These are phyloP conservation scores for Cutaneotrichosporon dermatis DNA, from an alignment of 1,284 basidiomycete species.

Conservation along the genomic window DNA sequence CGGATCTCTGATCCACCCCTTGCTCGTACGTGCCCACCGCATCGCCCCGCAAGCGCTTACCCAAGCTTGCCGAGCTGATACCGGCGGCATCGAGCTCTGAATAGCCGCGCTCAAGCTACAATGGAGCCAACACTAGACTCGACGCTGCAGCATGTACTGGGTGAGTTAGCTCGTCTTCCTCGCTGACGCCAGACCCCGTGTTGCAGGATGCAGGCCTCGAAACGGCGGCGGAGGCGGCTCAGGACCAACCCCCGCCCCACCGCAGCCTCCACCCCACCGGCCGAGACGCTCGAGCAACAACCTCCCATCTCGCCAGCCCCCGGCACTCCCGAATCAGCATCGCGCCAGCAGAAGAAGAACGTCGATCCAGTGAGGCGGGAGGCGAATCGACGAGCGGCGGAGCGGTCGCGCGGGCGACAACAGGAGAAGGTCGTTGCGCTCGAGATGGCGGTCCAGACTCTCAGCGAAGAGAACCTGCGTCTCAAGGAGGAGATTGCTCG, in stretches of 20 bases:
- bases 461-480: conserved; percentile 41
- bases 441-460: conserved; percentile 30
- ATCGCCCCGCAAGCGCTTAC: no score
- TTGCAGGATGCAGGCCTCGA: neutral
- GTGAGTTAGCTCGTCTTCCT: conserved; percentile 2
- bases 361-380: conserved; percentile 40
- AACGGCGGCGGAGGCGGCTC: neutral
- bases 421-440: conserved; percentile 36
- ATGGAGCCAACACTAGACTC: conserved; percentile 17
- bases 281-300: neutral
- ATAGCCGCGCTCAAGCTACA: neutral
- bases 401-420: conserved; percentile 39
- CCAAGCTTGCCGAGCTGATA: no score
- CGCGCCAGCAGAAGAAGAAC: neutral
- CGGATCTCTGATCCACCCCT: no score
- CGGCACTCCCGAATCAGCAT: neutral
- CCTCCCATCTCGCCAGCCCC: neutral
- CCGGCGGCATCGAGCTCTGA: neutral
- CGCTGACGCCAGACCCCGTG: conserved; percentile 1
- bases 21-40: no score
- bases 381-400: conserved; percentile 48
- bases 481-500: conserved; percentile 37
- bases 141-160: conserved; percentile 16
- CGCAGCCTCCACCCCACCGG: neutral
- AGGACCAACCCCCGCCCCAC: neutral